Evolutionary conservation across 495 filamentous ascomycete genomes (phyloP), one percentile per base, ranked within the genome.

Genomic region (Penicillium lagena): DNA sequence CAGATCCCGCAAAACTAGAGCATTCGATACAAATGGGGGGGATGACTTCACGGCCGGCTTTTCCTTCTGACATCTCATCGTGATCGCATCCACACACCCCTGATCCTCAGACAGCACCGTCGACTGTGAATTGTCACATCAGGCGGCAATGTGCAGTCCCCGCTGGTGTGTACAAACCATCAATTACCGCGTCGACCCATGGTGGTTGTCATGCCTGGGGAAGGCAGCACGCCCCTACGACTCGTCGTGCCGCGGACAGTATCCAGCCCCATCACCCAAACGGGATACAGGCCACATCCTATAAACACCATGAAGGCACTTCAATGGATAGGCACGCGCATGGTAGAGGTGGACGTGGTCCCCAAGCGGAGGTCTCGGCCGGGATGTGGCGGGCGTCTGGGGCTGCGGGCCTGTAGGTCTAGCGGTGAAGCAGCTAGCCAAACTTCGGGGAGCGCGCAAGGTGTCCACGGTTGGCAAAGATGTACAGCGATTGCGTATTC

Each of bases 311-410:
- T 61, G 60, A 56, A 58, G 33, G 60, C 58, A n/a, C 47, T 50
- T 2, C 37, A 50, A 35, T 63, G 54, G 50, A 60, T 56, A 54
- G 58, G 58, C 28, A 47, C 58, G 6, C 48, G 50, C 7, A 29
- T 49, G 2, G 46, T 63, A 29, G 49, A 55, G 48, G 30, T 63
- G 27, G 43, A 38, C 4, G 38, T 49, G 5, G 60, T 63, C 13
- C 53, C 60, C 33, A 63, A 61, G 35, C 60, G 1, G 61, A 62
- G 12, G 64, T 70, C 9, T 32, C 53, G 11, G 17, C 53, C 7
- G 69, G 67, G 67, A 72, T 45, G 41, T 55, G 7, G 60, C 73
- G 12, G 70, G 59, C n/a, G 60, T 75, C 9, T 73, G 68, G 55
- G 71, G 70, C 9, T 64, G 56, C 42, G 68, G 63, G 10, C 62